Evolutionary conservation across 805 yeast genomes (phyloP).

Genomic region (Teunomyces atbi): DNA sequence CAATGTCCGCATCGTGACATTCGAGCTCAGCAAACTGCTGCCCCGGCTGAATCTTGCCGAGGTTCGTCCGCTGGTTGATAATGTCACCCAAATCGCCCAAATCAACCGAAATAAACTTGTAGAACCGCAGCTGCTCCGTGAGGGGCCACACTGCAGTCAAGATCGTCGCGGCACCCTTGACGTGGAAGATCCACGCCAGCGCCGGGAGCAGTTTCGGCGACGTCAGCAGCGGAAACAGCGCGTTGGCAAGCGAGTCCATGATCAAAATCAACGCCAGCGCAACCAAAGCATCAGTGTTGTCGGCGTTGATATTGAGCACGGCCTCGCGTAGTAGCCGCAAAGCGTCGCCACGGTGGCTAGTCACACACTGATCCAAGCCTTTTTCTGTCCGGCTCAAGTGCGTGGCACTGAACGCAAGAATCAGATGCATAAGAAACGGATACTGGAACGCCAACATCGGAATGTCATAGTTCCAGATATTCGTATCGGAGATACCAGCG

Average conservation of each 20-base stretch:
- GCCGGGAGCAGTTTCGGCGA: slow-evolving; percentile 70
- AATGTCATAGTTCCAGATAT: slow-evolving; percentile 85
- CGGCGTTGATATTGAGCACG: slow-evolving; percentile 76
- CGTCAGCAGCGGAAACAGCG: slow-evolving; percentile 55
- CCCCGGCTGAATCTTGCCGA: not conserved
- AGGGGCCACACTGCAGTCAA: slow-evolving; percentile 96
- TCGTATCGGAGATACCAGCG: slow-evolving; percentile 83
- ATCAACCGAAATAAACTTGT: slow-evolving; percentile 67
- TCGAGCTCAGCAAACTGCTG: slow-evolving; percentile 55
- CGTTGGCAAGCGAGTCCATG: slow-evolving; percentile 93
- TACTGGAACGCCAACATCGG: slow-evolving; percentile 84
- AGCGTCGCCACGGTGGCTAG: slow-evolving; percentile 86
- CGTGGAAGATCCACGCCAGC: slow-evolving; percentile 95
- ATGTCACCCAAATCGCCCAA: slow-evolving; percentile 85
- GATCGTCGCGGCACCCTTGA: slow-evolving; percentile 94
- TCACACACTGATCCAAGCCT: slow-evolving; percentile 77
- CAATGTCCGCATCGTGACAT: slow-evolving; percentile 83
- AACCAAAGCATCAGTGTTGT: slow-evolving; percentile 89
- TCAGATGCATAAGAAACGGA: slow-evolving; percentile 90
- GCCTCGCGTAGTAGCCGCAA: slow-evolving; percentile 78
- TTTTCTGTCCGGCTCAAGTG: slow-evolving; percentile 77
- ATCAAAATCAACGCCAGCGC: slow-evolving; percentile 87
- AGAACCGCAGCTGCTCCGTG: slow-evolving; percentile 42
- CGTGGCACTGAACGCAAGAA: slow-evolving; percentile 88
- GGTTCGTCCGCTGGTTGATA: slow-evolving; percentile 34